These are phyloP conservation scores for Glonium stellatum DNA, from an alignment of 495 filamentous ascomycete species.

Conservation along the genomic window DNA sequence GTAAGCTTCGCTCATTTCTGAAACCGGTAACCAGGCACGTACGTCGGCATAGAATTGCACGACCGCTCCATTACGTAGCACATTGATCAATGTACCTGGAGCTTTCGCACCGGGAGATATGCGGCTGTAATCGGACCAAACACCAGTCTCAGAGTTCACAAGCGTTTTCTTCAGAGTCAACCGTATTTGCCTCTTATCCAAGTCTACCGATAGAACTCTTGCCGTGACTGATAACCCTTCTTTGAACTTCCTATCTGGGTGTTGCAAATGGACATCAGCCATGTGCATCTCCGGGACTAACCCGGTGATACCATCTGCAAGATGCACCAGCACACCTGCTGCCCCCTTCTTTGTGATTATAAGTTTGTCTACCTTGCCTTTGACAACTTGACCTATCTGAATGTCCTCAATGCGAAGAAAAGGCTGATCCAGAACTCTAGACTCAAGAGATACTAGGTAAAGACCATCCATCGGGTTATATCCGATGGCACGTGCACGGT, in stretches of 20 bases:
- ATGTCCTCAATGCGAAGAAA: constrained; percentile 89
- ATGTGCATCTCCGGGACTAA: constrained; percentile 83
- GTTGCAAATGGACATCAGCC: constrained; percentile 76
- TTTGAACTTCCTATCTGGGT: constrained; percentile 92
- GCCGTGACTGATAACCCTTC: constrained; percentile 78
- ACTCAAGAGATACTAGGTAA: constrained; percentile 77
- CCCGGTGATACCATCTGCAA: constrained; percentile 80
- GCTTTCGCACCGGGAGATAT: constrained; percentile 63
- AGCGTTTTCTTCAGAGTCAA: constrained; percentile 91
- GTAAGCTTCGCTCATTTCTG: constrained; percentile 95
- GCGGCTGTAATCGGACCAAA: constrained; percentile 68
- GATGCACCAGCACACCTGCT: constrained; percentile 68
- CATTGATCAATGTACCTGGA: constrained; percentile 75
- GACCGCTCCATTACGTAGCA: constrained; percentile 70
- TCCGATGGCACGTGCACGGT: constrained; percentile 74
- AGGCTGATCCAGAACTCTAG: constrained; percentile 72
- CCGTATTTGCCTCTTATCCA: constrained; percentile 68
- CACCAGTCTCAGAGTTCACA: constrained; percentile 71
- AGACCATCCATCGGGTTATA: constrained; percentile 83
- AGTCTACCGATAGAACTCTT: constrained; percentile 73
- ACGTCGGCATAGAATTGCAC: constrained; percentile 87
- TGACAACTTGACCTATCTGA: constrained; percentile 68
- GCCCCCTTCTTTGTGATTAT: constrained; percentile 64
- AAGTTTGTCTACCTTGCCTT: constrained; percentile 79
- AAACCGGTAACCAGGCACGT: constrained; percentile 78